phyloP scores from a whole-genome alignment of 495 filamentous ascomycete genomes.

The Poronia punctata region DNA sequence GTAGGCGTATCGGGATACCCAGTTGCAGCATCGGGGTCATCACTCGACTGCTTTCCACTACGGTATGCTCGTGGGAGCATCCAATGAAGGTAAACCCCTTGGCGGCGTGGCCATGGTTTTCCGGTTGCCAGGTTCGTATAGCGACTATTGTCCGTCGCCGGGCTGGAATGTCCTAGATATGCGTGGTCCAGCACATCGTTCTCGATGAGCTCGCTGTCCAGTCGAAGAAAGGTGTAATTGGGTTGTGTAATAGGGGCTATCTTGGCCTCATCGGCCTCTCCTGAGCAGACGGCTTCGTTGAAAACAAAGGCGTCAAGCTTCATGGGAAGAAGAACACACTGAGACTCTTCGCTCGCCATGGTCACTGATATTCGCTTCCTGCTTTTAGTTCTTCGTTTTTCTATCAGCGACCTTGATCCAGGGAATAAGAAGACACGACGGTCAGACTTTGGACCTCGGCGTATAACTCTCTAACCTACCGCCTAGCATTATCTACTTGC shows the following conservation, averaged over 20 bases:
- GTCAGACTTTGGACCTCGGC: no score
- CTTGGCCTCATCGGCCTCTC: conserved; percentile 16
- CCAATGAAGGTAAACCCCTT: conserved; percentile 51
- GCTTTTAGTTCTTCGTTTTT: no score
- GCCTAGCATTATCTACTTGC: no score
- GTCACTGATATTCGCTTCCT: no score
- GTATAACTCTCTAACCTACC: no score
- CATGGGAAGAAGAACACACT: conserved; percentile 25
- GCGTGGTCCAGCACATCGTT: conserved; percentile 36
- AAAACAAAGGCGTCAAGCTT: conserved; percentile 42
- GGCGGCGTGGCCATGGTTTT: conserved; percentile 17
- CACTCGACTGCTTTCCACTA: conserved; percentile 16
- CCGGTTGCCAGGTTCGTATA: conserved; percentile 30
- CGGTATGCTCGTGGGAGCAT: conserved; percentile 41
- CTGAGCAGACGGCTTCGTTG: conserved; percentile 25
- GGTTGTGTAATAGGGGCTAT: conserved; percentile 50
- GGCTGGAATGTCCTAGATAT: conserved; percentile 37
- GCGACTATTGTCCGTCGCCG: conserved; percentile 33
- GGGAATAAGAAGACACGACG: no score
- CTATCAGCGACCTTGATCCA: no score
- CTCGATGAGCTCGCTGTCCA: conserved; percentile 28
- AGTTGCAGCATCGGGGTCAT: no score
- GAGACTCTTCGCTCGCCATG: no score
- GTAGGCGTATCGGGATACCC: no score
- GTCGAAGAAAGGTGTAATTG: conserved; percentile 45